phyloP scores from a whole-genome alignment of 371 early-diverging fungal species.

The Scutellospora calospora region DNA sequence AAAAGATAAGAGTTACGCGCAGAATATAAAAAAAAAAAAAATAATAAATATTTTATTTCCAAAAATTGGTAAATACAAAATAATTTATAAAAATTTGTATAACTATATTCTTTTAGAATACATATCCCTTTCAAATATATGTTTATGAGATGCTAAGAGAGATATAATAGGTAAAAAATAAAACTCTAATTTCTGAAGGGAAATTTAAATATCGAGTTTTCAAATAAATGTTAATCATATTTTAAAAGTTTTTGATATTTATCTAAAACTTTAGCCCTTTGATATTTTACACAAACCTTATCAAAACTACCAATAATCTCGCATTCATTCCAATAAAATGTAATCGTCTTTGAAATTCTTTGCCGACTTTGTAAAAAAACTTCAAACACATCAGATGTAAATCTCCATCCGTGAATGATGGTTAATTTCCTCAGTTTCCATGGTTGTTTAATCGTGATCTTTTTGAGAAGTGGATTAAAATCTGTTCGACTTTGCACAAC shows the following conservation, averaged over 20 bases:
- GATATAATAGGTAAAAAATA: too few species aligned
- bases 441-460: constrained; percentile 1
- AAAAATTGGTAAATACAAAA: too few species aligned
- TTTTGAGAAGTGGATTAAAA: constrained; percentile 14
- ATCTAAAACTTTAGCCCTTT: background rate
- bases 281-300: constrained; percentile 15
- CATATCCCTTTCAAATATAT: too few species aligned
- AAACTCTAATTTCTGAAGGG: too few species aligned
- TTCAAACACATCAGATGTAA: background rate
- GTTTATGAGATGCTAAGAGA: too few species aligned
- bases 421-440: background rate
- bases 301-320: background rate
- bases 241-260: background rate
- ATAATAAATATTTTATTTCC: too few species aligned
- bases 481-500: background rate
- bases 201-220: too few species aligned
- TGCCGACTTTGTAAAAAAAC: background rate
- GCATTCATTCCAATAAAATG: constrained; percentile 15
- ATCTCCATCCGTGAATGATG: constrained; percentile 19
- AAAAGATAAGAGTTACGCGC: too few species aligned
- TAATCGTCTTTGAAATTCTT: background rate
- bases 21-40: too few species aligned
- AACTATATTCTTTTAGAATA: too few species aligned
- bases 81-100: too few species aligned
- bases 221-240: too few species aligned